Conservation (phyloP, 495 filamentous ascomycete species). For the Aspergillus sclerotioniger region DNA sequence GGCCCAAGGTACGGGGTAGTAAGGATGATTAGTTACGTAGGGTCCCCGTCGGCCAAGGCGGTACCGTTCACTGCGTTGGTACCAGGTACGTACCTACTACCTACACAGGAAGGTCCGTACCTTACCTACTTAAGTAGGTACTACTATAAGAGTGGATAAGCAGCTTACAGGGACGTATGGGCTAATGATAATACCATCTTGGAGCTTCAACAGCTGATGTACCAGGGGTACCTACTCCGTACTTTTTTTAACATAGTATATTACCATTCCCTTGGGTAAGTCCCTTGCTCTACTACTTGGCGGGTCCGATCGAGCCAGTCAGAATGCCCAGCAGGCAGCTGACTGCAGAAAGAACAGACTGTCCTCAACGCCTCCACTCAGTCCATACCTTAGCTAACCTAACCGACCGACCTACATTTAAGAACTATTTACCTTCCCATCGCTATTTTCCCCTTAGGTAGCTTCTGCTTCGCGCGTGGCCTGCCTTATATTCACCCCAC, state of each 20-base stretch:
- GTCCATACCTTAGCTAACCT: constrained; percentile 18
- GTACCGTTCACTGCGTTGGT: too few species aligned
- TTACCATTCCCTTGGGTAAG: constrained; percentile 1
- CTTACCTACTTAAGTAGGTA: too few species aligned
- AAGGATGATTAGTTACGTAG: too few species aligned
- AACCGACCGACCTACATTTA: constrained; percentile 16
- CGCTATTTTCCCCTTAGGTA: not conserved
- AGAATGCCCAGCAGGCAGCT: constrained; percentile 24
- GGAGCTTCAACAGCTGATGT: too few species aligned
- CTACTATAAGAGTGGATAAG: too few species aligned
- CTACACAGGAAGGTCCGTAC: too few species aligned
- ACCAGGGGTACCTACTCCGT: not conserved
- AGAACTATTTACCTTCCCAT: constrained; percentile 17
- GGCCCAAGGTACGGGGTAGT: too few species aligned
- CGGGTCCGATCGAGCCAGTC: constrained; percentile 26
- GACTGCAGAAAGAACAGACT: constrained; percentile 49
- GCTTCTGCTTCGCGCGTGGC: not conserved
- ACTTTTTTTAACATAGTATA: not conserved
- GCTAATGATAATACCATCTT: too few species aligned
- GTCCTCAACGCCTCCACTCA: constrained; percentile 42
- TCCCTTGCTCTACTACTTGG: constrained; percentile 22
- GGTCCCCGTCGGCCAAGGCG: too few species aligned
- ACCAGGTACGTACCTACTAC: too few species aligned
- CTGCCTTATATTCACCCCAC: not conserved
- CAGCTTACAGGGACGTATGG: too few species aligned